phyloP scores from a whole-genome alignment of 148 eudicot genomes.

The Chenopodium formosanum region DNA sequence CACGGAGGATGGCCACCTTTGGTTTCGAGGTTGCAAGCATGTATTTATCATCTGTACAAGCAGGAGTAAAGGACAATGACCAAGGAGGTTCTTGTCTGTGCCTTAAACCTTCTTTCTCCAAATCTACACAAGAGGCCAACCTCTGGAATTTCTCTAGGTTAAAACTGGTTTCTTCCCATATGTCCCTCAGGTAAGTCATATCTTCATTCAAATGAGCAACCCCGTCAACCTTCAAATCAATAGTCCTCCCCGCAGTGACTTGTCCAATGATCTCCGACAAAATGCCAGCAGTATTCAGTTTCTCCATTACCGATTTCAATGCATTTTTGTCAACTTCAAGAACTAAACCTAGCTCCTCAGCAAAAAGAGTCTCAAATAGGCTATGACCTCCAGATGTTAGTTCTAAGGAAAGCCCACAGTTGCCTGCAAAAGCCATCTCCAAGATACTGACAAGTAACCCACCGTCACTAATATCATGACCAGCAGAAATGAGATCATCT shows the following conservation, averaged over 20 bases:
- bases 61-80: constrained; percentile 71
- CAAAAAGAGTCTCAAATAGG: constrained; percentile 54
- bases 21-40: constrained; percentile 54
- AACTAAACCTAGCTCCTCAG: constrained; percentile 90
- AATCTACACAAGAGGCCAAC: constrained; percentile 70
- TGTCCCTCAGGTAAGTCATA: constrained; percentile 60
- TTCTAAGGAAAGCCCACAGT: constrained; percentile 66
- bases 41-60: constrained; percentile 56
- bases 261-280: constrained; percentile 59
- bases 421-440: constrained; percentile 96
- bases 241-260: constrained; percentile 43
- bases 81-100: constrained; percentile 71
- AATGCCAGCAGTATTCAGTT: constrained; percentile 44
- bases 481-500: constrained; percentile 68
- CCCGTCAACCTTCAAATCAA: constrained; percentile 70
- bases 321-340: constrained; percentile 60
- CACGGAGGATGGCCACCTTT: constrained; percentile 88
- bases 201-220: constrained; percentile 53
- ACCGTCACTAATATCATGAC: constrained; percentile 94
- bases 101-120: constrained; percentile 75
- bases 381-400: constrained; percentile 47
- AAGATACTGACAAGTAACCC: constrained; percentile 62
- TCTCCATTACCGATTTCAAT: constrained; percentile 40
- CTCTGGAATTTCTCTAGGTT: constrained; percentile 69
- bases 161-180: constrained; percentile 98